A percentile compares a stretch with the other conserved stretches of the same genome.
These are phyloP conservation scores for Fomitopsis pinicola DNA, from an alignment of 1,284 basidiomycete genomes.

Conservation along the genomic window DNA sequence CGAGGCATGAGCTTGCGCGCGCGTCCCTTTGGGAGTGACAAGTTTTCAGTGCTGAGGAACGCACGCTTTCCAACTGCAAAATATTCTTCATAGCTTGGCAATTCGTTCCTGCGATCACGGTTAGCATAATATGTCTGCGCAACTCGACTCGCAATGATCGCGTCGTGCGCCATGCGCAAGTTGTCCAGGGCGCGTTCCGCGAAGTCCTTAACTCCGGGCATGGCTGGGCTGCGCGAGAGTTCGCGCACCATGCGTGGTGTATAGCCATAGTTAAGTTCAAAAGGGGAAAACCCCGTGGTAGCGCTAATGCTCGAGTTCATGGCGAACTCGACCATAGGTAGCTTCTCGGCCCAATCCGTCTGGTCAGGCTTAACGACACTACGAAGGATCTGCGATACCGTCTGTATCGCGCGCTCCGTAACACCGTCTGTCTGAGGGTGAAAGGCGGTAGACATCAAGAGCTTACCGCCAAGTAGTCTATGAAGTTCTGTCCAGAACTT, in stretches of 20 bases:
- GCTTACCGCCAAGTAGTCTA: conserved; percentile 20
- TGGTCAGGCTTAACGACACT: conserved; percentile 26
- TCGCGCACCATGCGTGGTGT: conserved; percentile 14
- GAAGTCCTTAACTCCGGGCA: conserved; percentile 19
- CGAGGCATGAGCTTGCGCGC: conserved; percentile 28
- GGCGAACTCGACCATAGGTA: conserved; percentile 31
- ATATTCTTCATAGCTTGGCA: background rate
- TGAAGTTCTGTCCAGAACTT: conserved; percentile 9
- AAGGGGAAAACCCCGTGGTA: conserved; percentile 31
- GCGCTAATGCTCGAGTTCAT: conserved; percentile 28
- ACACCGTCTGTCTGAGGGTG: conserved; percentile 33
- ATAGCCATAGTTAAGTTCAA: conserved; percentile 32
- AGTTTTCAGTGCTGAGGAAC: conserved; percentile 32
- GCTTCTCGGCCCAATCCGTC: conserved; percentile 27
- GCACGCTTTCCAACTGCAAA: conserved; percentile 20
- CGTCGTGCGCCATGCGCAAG: conserved; percentile 20
- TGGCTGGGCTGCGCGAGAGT: background rate
- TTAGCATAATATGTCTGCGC: conserved; percentile 24
- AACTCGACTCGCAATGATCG: conserved; percentile 18
- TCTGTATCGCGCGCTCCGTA: conserved; percentile 21
- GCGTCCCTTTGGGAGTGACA: conserved; percentile 28
- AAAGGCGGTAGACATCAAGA: conserved; percentile 27
- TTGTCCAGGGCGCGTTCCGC: conserved; percentile 9
- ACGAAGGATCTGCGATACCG: conserved; percentile 25
- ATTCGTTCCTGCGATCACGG: conserved; percentile 9